phyloP scores from a whole-genome alignment of 345 rosid species.

The Eutrema heterophyllum region DNA sequence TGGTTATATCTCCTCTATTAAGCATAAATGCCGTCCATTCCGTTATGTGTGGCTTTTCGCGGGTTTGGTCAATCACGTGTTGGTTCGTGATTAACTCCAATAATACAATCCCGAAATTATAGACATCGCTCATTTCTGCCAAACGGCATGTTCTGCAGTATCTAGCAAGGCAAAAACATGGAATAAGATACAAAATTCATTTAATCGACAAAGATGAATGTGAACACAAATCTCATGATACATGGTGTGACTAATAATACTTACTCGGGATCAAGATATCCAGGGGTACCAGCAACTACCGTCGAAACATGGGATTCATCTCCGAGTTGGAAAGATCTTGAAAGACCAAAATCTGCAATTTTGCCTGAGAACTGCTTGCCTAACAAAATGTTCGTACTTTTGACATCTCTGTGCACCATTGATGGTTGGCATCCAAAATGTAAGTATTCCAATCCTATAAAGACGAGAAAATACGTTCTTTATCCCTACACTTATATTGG shows the following conservation, averaged over 20 bases:
- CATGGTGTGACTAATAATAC: background rate
- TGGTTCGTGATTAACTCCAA: constrained; percentile 46
- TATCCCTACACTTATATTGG: background rate
- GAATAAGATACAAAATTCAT: background rate
- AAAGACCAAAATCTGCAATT: constrained; percentile 22
- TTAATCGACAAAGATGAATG: background rate
- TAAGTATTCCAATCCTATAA: constrained; percentile 5
- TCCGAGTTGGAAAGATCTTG: constrained; percentile 21
- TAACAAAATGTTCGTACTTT: constrained; percentile 18
- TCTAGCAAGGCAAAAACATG: background rate
- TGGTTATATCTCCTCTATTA: constrained; percentile 33
- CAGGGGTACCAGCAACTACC: constrained; percentile 24
- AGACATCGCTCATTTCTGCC: constrained; percentile 43
- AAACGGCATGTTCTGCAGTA: constrained; percentile 24
- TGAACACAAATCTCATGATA: background rate
- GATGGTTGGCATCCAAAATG: constrained; percentile 4
- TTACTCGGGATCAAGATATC: constrained; percentile 32
- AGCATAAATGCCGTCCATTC: constrained; percentile 33
- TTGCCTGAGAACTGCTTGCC: constrained; percentile 35
- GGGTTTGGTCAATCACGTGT: constrained; percentile 25
- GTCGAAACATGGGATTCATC: constrained; percentile 15
- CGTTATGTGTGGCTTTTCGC: constrained; percentile 21
- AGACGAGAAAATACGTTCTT: background rate
- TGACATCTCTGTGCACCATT: constrained; percentile 12
- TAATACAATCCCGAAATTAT: constrained; percentile 45